Percentiles rank a stretch among this genome's conserved stretches.
These are phyloP conservation scores for Crepidotus variabilis DNA, from an alignment of 768 basidiomycete genomes.

Conservation along the genomic window DNA sequence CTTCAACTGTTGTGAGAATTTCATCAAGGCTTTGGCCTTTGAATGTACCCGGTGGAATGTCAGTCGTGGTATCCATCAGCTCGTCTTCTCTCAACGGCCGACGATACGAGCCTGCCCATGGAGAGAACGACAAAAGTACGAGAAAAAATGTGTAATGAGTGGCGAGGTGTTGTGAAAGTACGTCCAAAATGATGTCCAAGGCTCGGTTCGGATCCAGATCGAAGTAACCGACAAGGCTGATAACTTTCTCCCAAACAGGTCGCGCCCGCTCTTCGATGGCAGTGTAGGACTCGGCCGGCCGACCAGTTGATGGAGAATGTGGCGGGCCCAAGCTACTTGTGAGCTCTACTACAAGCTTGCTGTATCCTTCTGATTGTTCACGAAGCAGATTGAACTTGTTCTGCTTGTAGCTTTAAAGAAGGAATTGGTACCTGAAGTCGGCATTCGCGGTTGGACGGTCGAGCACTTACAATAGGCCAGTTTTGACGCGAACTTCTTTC, in stretches of 20 bases:
- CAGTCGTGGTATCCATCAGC: slow-evolving; percentile 31
- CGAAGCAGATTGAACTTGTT: slow-evolving; percentile 97
- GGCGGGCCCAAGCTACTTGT: slow-evolving; percentile 72
- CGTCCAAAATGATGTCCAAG: slow-evolving; percentile 90
- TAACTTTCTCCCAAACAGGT: slow-evolving; percentile 78
- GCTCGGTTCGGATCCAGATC: slow-evolving; percentile 95
- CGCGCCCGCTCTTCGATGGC: slow-evolving; percentile 62
- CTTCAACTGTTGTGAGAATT: slow-evolving; percentile 54
- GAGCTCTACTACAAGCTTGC: slow-evolving; percentile 85
- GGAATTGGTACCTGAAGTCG: background rate
- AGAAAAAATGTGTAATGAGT: slow-evolving; percentile 89
- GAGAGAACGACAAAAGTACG: slow-evolving; percentile 79
- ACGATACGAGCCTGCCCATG: slow-evolving; percentile 67
- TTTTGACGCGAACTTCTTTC: slow-evolving; percentile 79
- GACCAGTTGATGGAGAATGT: slow-evolving; percentile 64
- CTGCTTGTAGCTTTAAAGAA: slow-evolving; percentile 76
- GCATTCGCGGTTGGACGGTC: background rate
- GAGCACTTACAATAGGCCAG: slow-evolving; percentile 71
- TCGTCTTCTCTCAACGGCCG: slow-evolving; percentile 27
- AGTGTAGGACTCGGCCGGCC: slow-evolving; percentile 54
- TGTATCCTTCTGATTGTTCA: slow-evolving; percentile 97
- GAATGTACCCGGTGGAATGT: slow-evolving; percentile 37
- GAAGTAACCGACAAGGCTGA: slow-evolving; percentile 91
- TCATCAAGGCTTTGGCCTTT: slow-evolving; percentile 65
- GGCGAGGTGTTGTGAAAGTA: slow-evolving; percentile 76